A percentile compares a stretch with the other conserved stretches of the same genome.
Conservation (phyloP, 2,329 filamentous ascomycete genomes). For the Colletotrichum lentis region DNA sequence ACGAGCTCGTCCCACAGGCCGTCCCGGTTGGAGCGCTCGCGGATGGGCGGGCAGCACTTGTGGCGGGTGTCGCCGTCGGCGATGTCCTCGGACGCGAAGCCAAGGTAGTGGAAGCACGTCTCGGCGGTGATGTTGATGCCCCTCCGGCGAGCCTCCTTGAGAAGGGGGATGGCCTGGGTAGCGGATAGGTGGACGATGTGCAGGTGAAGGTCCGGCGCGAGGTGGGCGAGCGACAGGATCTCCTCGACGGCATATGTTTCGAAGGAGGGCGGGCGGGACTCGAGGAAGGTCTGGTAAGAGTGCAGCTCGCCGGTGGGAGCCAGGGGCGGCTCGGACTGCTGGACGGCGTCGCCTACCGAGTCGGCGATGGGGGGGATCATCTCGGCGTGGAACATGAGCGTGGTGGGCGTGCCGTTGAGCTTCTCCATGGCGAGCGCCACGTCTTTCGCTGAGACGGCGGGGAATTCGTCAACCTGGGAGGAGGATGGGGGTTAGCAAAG, state of each 20-base stretch:
- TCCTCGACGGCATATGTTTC: conserved; percentile 91
- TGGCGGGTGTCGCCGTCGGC: conserved; percentile 86
- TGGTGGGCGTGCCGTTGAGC: conserved; percentile 82
- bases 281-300: conserved; percentile 88
- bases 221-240: conserved; percentile 80
- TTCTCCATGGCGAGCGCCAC: conserved; percentile 81
- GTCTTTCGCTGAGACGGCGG: conserved; percentile 82
- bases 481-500: conserved; percentile 30
- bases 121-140: conserved; percentile 91
- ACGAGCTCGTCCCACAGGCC: conserved; percentile 85
- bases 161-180: conserved; percentile 84
- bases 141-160: conserved; percentile 73
- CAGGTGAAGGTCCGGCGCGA: conserved; percentile 82
- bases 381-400: conserved; percentile 98
- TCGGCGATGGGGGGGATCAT: conserved; percentile 90
- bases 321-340: conserved; percentile 72
- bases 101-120: conserved; percentile 95
- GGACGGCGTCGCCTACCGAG: conserved; percentile 80
- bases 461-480: conserved; percentile 88
- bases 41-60: conserved; percentile 95
- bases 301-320: conserved; percentile 76
- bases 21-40: conserved; percentile 81
- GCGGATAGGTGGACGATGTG: conserved; percentile 95
- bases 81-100: conserved; percentile 82
- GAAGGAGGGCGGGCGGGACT: conserved; percentile 86